Evolutionary conservation across 495 filamentous ascomycete species (phyloP).

Genomic region (Bombardia bombarda): DNA sequence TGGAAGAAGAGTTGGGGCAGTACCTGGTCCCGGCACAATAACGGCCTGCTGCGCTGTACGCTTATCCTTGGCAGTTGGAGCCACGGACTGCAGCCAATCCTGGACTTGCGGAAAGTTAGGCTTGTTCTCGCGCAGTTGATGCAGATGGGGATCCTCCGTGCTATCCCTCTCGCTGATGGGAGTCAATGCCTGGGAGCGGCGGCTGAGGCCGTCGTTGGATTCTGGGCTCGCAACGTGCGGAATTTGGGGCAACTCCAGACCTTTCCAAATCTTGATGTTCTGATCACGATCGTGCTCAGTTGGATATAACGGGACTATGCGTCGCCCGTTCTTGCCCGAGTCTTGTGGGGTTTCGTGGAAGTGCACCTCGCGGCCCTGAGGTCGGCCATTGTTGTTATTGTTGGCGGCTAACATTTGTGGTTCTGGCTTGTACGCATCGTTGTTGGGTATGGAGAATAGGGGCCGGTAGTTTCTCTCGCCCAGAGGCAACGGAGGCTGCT

Average conservation of each 20-base stretch:
- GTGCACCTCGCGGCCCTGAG: not conserved
- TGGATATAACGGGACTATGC: constrained; percentile 10
- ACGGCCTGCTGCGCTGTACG: not conserved
- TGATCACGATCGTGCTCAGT: not conserved
- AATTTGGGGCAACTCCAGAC: constrained; percentile 7
- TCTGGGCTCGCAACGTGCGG: constrained; percentile 8
- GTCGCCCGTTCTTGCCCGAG: not conserved
- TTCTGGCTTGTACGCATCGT: constrained; percentile 11
- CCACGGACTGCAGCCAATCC: constrained; percentile 9
- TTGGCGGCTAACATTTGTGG: constrained; percentile 11
- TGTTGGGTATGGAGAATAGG: constrained; percentile 9
- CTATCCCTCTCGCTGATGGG: constrained; percentile 18
- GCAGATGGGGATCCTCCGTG: constrained; percentile 4
- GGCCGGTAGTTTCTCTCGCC: constrained; percentile 14
- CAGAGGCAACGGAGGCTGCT: constrained; percentile 8
- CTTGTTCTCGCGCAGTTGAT: constrained; percentile 8
- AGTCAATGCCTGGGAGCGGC: constrained; percentile 12
- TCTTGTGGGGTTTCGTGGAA: not conserved
- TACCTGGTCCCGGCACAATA: constrained; percentile 4
- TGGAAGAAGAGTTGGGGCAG: not conserved
- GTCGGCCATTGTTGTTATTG: not conserved
- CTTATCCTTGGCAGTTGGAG: constrained; percentile 1
- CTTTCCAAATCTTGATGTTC: too few relatives aligned
- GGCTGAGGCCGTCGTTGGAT: constrained; percentile 3
- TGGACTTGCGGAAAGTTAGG: constrained; percentile 10